phyloP scores from a whole-genome alignment of 164 flowering plant species.

The Platanus orientalis region DNA sequence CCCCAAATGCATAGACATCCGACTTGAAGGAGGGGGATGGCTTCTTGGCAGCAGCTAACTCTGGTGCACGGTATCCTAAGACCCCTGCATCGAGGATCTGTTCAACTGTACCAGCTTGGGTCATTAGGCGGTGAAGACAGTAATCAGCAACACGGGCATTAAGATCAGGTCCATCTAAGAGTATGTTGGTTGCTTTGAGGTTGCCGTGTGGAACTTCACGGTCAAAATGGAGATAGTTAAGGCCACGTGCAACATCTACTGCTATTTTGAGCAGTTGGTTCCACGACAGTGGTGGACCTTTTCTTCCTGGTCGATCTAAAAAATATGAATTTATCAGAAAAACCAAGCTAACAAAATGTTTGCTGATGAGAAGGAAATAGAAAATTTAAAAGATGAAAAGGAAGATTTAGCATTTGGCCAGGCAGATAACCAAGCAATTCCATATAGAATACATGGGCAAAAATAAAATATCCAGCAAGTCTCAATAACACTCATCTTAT shows the following conservation, averaged over 20 bases:
- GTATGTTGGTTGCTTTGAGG: slow-evolving; percentile 83
- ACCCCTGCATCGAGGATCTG: slow-evolving; percentile 93
- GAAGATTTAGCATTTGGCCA: too few species aligned
- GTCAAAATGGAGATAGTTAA: slow-evolving; percentile 97
- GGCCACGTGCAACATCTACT: slow-evolving; percentile 93
- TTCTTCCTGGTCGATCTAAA: slow-evolving; percentile 88
- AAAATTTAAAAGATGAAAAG: too few species aligned
- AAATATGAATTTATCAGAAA: slow-evolving; percentile 2
- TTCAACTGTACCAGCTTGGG: slow-evolving; percentile 79
- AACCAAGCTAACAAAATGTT: too few species aligned
- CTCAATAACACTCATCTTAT: too few species aligned
- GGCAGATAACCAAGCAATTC: too few species aligned
- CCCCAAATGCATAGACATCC: slow-evolving; percentile 95
- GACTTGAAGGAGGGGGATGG: slow-evolving; percentile 95
- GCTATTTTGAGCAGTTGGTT: slow-evolving; percentile 85
- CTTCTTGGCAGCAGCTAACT: slow-evolving; percentile 74
- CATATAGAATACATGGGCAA: too few species aligned
- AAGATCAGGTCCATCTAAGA: slow-evolving; percentile 83
- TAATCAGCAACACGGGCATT: slow-evolving; percentile 95
- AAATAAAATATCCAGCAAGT: too few species aligned
- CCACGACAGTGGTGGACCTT: slow-evolving; percentile 78
- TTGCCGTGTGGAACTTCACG: slow-evolving; percentile 94
- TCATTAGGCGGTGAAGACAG: slow-evolving; percentile 97
- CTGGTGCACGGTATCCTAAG: slow-evolving; percentile 92
- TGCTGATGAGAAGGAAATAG: too few species aligned